A percentile compares a stretch with the other conserved stretches of the same genome.
Evolutionary conservation across 257 asterid species (phyloP).

Genomic region (Solanum paucissectum): DNA sequence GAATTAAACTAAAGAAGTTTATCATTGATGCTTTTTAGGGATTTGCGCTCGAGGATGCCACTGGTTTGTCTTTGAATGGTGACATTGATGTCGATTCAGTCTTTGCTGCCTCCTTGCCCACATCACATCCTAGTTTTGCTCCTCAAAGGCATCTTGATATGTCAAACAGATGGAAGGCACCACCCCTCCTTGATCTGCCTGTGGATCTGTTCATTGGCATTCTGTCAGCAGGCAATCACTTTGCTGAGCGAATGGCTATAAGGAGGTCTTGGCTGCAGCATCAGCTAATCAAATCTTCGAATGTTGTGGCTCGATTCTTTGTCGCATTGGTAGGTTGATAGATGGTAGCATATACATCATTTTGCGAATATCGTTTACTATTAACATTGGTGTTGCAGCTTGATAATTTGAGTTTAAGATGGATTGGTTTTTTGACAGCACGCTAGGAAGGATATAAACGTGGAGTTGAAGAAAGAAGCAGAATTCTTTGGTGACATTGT

Average conservation of each 20-base stretch:
- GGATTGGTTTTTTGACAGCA: conserved; percentile 34
- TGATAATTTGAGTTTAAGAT: not conserved
- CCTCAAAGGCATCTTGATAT: conserved; percentile 87
- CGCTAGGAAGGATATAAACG: conserved; percentile 64
- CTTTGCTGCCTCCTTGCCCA: conserved; percentile 84
- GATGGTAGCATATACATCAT: not conserved
- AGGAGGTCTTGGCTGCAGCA: conserved; percentile 97
- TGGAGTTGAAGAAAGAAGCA: conserved; percentile 81
- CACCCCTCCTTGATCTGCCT: conserved; percentile 43
- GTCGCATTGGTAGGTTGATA: conserved; percentile 74
- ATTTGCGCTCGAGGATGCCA: conserved; percentile 90
- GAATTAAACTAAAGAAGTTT: not conserved
- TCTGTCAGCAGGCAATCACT: conserved; percentile 95
- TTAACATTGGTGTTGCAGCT: not conserved
- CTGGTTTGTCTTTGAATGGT: conserved; percentile 74
- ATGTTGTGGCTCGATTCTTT: conserved; percentile 83
- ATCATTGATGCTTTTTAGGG: conserved; percentile 37
- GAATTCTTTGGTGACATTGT: conserved; percentile 87
- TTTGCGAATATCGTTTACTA: not conserved
- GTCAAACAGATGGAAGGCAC: conserved; percentile 77
- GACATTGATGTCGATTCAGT: conserved; percentile 67
- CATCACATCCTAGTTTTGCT: conserved; percentile 82
- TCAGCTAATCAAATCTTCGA: conserved; percentile 50
- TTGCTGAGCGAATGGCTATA: conserved; percentile 94
- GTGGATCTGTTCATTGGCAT: conserved; percentile 81